Percentiles rank a stretch among this genome's conserved stretches.
Evolutionary conservation across 148 eudicot genomes (phyloP).

Genomic region (Dianthus caryophyllus): DNA sequence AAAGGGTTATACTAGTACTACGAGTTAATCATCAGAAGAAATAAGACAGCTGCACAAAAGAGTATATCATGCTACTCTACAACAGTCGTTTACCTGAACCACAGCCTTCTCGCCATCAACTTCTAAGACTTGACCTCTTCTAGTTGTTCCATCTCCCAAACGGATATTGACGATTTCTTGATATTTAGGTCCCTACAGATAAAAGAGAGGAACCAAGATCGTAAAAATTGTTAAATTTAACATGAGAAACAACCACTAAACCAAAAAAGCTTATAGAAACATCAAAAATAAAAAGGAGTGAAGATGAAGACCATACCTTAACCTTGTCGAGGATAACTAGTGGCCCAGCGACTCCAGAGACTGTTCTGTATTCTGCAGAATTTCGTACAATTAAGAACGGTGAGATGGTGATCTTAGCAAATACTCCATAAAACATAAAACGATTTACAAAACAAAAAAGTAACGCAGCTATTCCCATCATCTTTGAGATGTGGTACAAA

Average conservation of each 20-base stretch:
- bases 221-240: neutral
- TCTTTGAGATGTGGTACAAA: neutral
- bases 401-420: too few species aligned
- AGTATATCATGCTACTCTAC: neutral
- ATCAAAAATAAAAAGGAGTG: neutral
- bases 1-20: too few species aligned
- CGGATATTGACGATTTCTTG: conserved; percentile 98
- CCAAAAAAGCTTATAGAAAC: neutral
- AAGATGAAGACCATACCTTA: conserved; percentile 49
- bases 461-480: too few species aligned
- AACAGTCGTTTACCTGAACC: conserved; percentile 63
- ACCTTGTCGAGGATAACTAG: conserved; percentile 69
- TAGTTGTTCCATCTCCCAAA: conserved; percentile 87
- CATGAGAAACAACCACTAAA: neutral
- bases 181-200: conserved; percentile 83
- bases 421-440: conserved; percentile 1
- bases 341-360: conserved; percentile 64
- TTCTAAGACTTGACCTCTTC: conserved; percentile 98
- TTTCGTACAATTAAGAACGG: conserved; percentile 1
- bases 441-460: neutral
- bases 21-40: neutral
- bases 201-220: neutral
- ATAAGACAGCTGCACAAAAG: neutral
- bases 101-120: conserved; percentile 99
- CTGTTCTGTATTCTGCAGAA: conserved; percentile 53